Evolutionary conservation across 768 basidiomycete genomes (phyloP).

Genomic region (Leucocoprinus sp.): DNA sequence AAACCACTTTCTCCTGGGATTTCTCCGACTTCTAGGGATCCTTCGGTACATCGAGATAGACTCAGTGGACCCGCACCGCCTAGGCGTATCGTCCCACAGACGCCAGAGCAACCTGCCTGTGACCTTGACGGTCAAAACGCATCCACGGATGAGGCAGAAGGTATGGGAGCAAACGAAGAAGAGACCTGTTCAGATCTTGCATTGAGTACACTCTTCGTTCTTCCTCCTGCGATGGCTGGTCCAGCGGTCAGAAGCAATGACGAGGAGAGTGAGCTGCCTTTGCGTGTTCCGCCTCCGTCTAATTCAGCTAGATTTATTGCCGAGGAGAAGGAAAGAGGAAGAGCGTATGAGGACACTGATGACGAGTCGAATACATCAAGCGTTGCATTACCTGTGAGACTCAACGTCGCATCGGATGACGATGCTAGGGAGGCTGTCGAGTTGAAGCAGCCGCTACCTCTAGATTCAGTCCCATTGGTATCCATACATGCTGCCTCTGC

Average conservation of each 20-base stretch:
- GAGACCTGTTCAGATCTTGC: conserved; percentile 11
- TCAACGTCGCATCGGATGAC: background rate
- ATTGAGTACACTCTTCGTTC: conserved; percentile 20
- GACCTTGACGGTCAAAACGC: conserved; percentile 11
- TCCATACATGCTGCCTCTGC: conserved; percentile 9
- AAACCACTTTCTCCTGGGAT: background rate
- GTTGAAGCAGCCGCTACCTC: conserved; percentile 2
- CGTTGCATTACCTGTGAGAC: conserved; percentile 11
- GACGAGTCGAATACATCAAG: background rate
- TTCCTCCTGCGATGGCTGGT: conserved; percentile 20
- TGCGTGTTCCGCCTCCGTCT: conserved; percentile 16
- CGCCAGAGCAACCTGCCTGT: background rate
- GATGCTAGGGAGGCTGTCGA: conserved; percentile 16
- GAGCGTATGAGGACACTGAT: background rate
- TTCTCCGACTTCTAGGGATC: background rate
- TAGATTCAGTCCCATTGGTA: conserved; percentile 11
- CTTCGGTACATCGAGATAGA: background rate
- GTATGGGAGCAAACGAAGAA: conserved; percentile 2
- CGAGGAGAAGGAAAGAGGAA: background rate
- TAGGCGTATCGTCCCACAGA: conserved; percentile 18
- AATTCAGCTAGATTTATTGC: background rate
- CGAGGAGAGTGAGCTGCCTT: conserved; percentile 20
- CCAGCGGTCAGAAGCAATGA: conserved; percentile 15
- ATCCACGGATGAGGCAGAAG: background rate
- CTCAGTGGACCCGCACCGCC: conserved; percentile 16